A percentile compares a stretch with the other conserved stretches of the same genome.
Evolutionary conservation across 352 stramenopile genomes (phyloP).

Genomic region (Globisporangium paroecandrum): DNA sequence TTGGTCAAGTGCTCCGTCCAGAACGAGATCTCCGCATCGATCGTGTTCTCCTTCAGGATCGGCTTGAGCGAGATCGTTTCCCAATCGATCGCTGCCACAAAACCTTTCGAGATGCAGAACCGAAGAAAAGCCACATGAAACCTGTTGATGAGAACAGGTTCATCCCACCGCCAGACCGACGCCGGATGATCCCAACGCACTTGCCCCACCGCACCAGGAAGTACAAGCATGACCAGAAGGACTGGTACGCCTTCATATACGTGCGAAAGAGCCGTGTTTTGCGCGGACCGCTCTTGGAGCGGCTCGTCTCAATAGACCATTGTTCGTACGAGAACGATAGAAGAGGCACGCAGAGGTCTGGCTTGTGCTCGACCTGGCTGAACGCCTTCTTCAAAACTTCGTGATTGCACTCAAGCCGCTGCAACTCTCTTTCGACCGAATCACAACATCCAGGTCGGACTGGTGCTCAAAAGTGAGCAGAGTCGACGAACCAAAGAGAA

Average conservation of each 20-base stretch:
- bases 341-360: constrained; percentile 56
- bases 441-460: constrained; percentile 71
- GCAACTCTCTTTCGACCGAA: constrained; percentile 14
- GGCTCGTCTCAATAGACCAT: constrained; percentile 68
- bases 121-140: constrained; percentile 70
- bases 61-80: constrained; percentile 29
- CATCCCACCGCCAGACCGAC: constrained; percentile 41
- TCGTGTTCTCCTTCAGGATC: constrained; percentile 38
- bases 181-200: constrained; percentile 58
- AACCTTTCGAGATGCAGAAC: constrained; percentile 55
- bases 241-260: constrained; percentile 63
- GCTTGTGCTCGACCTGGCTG: constrained; percentile 37
- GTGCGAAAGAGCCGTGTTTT: constrained; percentile 69
- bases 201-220: constrained; percentile 79
- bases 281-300: constrained; percentile 47
- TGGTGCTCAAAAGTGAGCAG: constrained; percentile 75
- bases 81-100: constrained; percentile 39
- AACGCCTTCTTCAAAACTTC: constrained; percentile 26
- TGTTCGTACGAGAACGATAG: constrained; percentile 59
- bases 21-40: constrained; percentile 61
- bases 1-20: constrained; percentile 52
- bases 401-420: constrained; percentile 34
- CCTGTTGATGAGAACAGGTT: constrained; percentile 61
- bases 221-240: constrained; percentile 74
- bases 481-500: constrained; percentile 69